A percentile compares a stretch with the other conserved stretches of the same genome.
Conservation (phyloP, 108 stramenopile genomes). For the Pelagomonas calceolata region DNA sequence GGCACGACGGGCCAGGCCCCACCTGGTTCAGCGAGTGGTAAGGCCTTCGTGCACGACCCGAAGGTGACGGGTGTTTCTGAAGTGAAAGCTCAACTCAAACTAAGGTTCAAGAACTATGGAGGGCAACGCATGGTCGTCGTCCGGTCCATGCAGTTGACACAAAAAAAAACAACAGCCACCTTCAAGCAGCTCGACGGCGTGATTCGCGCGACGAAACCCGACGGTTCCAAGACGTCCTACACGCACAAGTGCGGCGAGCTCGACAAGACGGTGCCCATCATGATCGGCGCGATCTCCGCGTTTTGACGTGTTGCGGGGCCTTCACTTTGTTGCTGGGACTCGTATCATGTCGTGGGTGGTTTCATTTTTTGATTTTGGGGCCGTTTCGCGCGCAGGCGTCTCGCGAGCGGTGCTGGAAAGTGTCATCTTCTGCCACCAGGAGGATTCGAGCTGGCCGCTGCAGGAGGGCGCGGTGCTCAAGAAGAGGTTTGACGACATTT, state of each 20-base stretch:
- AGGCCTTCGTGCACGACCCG: slow-evolving; percentile 86
- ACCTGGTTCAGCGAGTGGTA: slow-evolving; percentile 77
- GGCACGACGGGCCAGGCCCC: slow-evolving; percentile 85
- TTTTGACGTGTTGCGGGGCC: too few relatives aligned
- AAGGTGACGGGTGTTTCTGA: slow-evolving; percentile 40
- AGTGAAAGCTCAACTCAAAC: slow-evolving; percentile 48
- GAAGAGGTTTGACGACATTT: slow-evolving; percentile 98
- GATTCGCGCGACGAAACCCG: slow-evolving; percentile 49
- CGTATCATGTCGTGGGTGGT: neutral
- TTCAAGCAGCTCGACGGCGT: slow-evolving; percentile 87
- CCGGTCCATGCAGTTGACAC: slow-evolving; percentile 76
- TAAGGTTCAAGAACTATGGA: slow-evolving; percentile 69
- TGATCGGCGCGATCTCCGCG: too few relatives aligned
- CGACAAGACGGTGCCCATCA: slow-evolving; percentile 65
- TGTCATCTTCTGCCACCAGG: slow-evolving; percentile 94
- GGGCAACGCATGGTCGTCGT: slow-evolving; percentile 71
- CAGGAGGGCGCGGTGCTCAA: slow-evolving; percentile 93
- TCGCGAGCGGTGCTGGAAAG: slow-evolving; percentile 88
- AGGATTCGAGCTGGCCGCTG: slow-evolving; percentile 53
- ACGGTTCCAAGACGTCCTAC: slow-evolving; percentile 51
- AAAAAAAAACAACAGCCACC: slow-evolving; percentile 61
- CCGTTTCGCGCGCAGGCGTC: too few relatives aligned
- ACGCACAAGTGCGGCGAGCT: slow-evolving; percentile 84
- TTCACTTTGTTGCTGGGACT: too few relatives aligned
- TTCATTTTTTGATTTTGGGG: slow-evolving; percentile 5